Evolutionary conservation across 805 yeast genomes (phyloP), one percentile per base, ranked within the genome.

Genomic region (Wickerhamiella sorbophila): DNA sequence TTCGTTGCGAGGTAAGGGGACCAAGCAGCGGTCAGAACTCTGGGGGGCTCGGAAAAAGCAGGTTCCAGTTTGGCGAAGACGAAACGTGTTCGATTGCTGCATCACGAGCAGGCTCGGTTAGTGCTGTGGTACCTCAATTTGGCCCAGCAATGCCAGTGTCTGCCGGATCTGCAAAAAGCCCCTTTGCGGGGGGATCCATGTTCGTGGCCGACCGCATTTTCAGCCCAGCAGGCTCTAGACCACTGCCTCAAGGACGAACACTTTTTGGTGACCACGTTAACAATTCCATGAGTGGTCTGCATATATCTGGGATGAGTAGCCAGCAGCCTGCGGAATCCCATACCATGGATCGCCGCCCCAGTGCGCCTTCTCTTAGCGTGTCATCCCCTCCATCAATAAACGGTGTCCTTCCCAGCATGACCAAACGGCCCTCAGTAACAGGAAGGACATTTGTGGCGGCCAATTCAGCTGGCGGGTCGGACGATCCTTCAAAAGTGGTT

Each of bases 401-500:
- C 31, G 31, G 12, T 9, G 31, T 26, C 31, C 31, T 26, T 12
- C 22, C 6, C 33, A n/a, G n/a, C n/a, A n/a, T n/a, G n/a, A n/a
- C n/a, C n/a, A n/a, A n/a, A n/a, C n/a, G n/a, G n/a, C n/a, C n/a
- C n/a, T n/a, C n/a, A n/a, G n/a, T n/a, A n/a, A n/a, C n/a, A n/a
- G n/a, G n/a, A n/a, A n/a, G n/a, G n/a, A n/a, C n/a, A n/a, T n/a
- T n/a, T n/a, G n/a, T n/a, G n/a, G n/a, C n/a, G n/a, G n/a, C n/a
- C n/a, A n/a, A n/a, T n/a, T n/a, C n/a, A n/a, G n/a, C 19, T 22
- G 33, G 17, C 15, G 15, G 15, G n/a, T 6, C 33, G 5, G 40
- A 29, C 4, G 48, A 36, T 31, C 38, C 38, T 15, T 20, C 49
- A 37, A 52, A 55, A 42, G 51, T 56, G 6, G 56, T 56, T 19